Evolutionary conservation across 73 alveolate species (phyloP).

Genomic region (Paramecium biaurelia): DNA sequence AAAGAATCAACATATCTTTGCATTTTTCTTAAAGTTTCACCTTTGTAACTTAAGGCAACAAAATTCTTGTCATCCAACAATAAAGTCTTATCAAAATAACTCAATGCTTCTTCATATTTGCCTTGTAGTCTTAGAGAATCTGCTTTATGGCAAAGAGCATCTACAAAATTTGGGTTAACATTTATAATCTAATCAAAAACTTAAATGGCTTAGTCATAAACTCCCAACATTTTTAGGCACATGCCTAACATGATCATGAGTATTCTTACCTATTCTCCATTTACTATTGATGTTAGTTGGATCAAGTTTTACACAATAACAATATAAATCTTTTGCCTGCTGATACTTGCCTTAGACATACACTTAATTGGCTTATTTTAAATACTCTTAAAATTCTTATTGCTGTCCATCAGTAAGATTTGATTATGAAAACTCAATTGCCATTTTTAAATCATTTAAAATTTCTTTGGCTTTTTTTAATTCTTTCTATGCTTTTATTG

Average conservation of each 20-base stretch:
- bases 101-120: neutral
- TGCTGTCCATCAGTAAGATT: neutral
- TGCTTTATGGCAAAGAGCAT: neutral
- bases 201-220: neutral
- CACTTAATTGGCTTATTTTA: neutral
- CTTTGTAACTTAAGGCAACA: neutral
- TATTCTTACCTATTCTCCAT: neutral
- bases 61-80: neutral
- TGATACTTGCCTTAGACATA: neutral
- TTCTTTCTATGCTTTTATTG: neutral
- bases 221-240: neutral
- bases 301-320: neutral
- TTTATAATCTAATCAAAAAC: neutral
- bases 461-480: neutral
- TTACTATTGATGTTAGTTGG: neutral
- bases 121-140: neutral
- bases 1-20: neutral
- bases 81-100: neutral
- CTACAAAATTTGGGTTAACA: neutral
- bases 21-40: neutral
- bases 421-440: neutral
- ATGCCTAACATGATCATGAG: neutral
- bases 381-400: neutral
- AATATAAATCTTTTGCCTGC: neutral
- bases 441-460: neutral